Conservation (phyloP, 1,284 basidiomycete genomes). For the Trichosporon faecale region DNA sequence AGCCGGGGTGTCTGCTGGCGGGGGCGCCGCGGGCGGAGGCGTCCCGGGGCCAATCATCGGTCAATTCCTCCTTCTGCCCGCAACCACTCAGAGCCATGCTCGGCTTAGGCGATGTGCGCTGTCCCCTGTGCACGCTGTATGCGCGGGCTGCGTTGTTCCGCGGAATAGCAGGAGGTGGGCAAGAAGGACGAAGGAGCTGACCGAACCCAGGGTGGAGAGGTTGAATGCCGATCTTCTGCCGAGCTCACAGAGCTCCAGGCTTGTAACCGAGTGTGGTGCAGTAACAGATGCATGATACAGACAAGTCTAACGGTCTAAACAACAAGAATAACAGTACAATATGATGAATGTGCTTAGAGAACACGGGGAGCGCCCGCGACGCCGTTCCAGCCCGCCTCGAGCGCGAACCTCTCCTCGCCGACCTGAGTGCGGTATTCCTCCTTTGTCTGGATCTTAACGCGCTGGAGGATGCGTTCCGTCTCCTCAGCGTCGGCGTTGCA, state of each 20-base stretch:
- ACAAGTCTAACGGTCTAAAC: not conserved
- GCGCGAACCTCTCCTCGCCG: not conserved
- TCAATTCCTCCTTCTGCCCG: not conserved
- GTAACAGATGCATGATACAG: conserved; percentile 1
- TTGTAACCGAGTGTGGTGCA: no score
- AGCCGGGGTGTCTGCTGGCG: not conserved
- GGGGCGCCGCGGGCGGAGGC: no score
- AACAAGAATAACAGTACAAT: not conserved
- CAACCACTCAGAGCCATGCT: no score
- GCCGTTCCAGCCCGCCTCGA: not conserved
- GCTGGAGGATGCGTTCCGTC: not conserved
- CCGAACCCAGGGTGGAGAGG: no score
- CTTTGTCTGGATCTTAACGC: not conserved
- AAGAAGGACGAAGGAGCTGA: no score
- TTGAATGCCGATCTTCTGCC: no score
- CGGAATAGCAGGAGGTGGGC: no score
- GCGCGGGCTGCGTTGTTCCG: no score
- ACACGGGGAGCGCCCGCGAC: not conserved
- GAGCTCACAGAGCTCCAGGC: no score
- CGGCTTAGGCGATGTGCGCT: not conserved
- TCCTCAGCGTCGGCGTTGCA: not conserved
- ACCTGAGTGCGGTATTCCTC: not conserved
- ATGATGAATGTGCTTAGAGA: not conserved
- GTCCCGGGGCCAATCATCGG: not conserved
- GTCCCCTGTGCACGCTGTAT: no score